phyloP scores from a whole-genome alignment of 768 basidiomycete genomes.

The Termitomyces sp. region DNA sequence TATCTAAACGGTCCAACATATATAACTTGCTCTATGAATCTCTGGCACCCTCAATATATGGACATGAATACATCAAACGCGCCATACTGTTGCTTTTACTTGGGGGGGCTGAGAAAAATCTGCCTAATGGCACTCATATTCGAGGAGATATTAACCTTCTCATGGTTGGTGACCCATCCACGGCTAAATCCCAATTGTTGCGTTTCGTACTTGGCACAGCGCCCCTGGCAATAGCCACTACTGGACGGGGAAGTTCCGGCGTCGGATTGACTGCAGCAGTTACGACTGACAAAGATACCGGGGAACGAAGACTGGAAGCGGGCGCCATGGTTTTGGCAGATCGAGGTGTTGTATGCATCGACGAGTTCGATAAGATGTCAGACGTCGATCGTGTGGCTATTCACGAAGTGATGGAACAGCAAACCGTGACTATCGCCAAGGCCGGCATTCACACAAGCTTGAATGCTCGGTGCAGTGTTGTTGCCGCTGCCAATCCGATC shows the following conservation, averaged over 20 bases:
- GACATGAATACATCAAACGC: conserved; percentile 93
- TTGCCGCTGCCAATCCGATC: conserved; percentile 98
- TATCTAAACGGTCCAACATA: conserved; percentile 82
- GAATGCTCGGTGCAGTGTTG: conserved; percentile 95
- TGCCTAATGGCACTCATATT: conserved; percentile 96
- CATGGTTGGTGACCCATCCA: conserved; percentile 99
- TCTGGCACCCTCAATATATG: conserved; percentile 95
- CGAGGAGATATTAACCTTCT: conserved; percentile 99
- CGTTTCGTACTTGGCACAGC: conserved; percentile 96
- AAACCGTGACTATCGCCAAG: conserved; percentile 98
- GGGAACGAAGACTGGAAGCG: conserved; percentile 93
- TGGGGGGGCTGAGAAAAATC: conserved; percentile 96
- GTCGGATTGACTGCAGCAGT: conserved; percentile 99
- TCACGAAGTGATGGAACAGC: conserved; percentile 99
- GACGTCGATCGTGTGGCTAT: conserved; percentile 98
- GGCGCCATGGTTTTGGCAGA: conserved; percentile 99
- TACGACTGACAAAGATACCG: conserved; percentile 96
- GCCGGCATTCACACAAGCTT: conserved; percentile 98
- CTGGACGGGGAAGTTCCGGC: conserved; percentile 96
- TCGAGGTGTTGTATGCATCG: conserved; percentile 97
- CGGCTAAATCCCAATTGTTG: conserved; percentile 94
- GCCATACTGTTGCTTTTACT: conserved; percentile 90
- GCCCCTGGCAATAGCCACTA: conserved; percentile 96
- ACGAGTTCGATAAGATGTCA: conserved; percentile 99
- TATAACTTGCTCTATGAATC: conserved; percentile 89